Conservation (phyloP, 345 rosid species). For the Eucalyptus cladocalyx region DNA sequence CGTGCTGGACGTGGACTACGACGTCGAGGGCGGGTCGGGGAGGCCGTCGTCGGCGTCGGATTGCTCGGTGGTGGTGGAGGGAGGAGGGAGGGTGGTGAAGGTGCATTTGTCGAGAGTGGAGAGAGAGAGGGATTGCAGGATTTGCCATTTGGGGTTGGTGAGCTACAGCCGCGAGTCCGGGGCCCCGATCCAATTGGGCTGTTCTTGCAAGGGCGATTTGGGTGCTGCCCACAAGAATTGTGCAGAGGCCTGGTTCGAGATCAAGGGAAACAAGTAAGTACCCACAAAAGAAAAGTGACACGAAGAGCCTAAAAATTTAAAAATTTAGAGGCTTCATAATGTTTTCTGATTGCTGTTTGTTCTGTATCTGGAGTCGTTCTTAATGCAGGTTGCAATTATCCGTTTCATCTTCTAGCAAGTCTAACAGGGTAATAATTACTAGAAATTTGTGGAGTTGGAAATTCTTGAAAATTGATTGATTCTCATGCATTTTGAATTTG, state of each 20-base stretch:
- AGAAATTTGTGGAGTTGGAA: not conserved
- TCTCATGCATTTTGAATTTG: not conserved
- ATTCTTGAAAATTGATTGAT: not conserved
- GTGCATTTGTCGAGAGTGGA: slow-evolving; percentile 19
- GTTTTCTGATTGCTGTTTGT: not conserved
- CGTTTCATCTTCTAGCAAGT: not conserved
- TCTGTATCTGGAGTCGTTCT: not conserved
- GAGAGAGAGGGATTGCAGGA: slow-evolving; percentile 67
- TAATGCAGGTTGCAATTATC: not conserved
- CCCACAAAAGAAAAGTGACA: not conserved
- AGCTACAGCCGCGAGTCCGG: slow-evolving; percentile 58
- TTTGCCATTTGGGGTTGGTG: slow-evolving; percentile 84
- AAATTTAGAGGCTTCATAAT: not conserved
- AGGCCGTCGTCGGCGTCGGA: slow-evolving; percentile 55
- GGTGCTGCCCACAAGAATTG: slow-evolving; percentile 94
- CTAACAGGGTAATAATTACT: not conserved
- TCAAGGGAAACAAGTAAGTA: slow-evolving; percentile 84
- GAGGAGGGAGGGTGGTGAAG: slow-evolving; percentile 13
- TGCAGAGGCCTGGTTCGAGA: slow-evolving; percentile 97
- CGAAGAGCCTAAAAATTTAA: not conserved
- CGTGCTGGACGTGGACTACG: slow-evolving; percentile 25
- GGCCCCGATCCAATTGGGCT: slow-evolving; percentile 61
- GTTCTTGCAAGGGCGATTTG: slow-evolving; percentile 90
- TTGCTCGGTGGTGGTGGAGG: slow-evolving; percentile 47
- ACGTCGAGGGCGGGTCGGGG: slow-evolving; percentile 14